Evolutionary conservation across 306 rosid genomes (phyloP).

Genomic region (Heteromeles arbutifolia): DNA sequence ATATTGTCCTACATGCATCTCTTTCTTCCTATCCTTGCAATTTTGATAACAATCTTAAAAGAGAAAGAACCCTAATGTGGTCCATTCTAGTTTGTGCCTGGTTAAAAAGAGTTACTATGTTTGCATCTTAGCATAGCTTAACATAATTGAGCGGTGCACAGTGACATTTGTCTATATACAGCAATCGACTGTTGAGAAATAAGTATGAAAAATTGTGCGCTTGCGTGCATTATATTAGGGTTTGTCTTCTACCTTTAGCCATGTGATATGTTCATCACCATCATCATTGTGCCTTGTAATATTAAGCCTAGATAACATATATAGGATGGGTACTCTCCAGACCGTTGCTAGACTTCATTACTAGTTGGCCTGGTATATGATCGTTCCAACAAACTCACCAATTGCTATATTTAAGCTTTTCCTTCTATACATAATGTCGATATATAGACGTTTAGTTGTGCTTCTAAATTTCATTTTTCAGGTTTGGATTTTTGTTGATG

Average conservation of each 20-base stretch:
- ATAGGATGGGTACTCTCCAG: neutral
- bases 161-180: neutral
- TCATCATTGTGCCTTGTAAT: neutral
- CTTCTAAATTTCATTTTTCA: neutral
- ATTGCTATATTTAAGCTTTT: neutral
- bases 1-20: neutral
- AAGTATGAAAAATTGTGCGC: neutral
- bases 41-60: neutral
- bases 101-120: neutral
- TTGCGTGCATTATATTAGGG: neutral
- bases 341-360: neutral
- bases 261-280: conserved; percentile 11
- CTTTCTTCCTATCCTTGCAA: neutral
- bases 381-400: neutral
- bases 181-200: neutral
- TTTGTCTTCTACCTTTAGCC: neutral
- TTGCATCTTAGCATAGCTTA: neutral
- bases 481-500: neutral
- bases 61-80: conserved; percentile 1
- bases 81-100: neutral
- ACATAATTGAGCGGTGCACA: neutral
- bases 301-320: neutral
- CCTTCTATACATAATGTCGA: neutral
- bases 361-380: neutral
- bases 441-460: neutral